Evolutionary conservation across 805 yeast species (phyloP).

Genomic region (Spathaspora passalidarum): DNA sequence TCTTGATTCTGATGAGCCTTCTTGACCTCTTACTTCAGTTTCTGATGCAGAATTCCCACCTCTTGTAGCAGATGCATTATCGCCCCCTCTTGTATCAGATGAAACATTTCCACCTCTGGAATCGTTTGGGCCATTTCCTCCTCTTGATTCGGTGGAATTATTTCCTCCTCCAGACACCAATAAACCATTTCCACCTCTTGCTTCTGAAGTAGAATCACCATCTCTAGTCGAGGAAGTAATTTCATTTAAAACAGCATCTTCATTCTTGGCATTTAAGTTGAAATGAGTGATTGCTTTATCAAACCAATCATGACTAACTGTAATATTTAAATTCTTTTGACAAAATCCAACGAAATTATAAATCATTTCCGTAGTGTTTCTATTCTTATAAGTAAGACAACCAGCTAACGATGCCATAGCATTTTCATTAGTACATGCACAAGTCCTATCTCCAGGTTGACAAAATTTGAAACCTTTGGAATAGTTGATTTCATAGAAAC

Average conservation of each 20-base stretch:
- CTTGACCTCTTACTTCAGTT: no score
- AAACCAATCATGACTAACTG: conserved; percentile 13
- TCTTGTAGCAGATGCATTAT: no score
- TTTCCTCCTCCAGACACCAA: no score
- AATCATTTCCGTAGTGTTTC: conserved; percentile 9
- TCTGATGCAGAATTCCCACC: no score
- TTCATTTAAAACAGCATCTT: no score
- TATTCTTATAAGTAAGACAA: conserved; percentile 16
- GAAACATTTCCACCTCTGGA: no score
- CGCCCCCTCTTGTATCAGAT: no score
- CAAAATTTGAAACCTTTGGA: neutral
- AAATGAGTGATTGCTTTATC: conserved; percentile 14
- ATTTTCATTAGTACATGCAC: conserved; percentile 22
- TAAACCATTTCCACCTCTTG: no score
- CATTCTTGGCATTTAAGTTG: conserved; percentile 16
- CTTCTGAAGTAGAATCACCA: no score
- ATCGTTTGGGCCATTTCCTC: no score
- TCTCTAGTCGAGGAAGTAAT: no score
- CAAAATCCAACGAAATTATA: conserved; percentile 17
- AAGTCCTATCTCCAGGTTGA: conserved; percentile 7
- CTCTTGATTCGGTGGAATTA: no score
- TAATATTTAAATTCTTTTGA: conserved; percentile 4
- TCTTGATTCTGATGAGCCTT: conserved; percentile 15
- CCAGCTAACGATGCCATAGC: conserved; percentile 29
- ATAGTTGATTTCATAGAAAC: conserved; percentile 1